Base-by-base conservation (phyloP, 2,329 filamentous ascomycete species). In the Ascochyta pisi region DNA sequence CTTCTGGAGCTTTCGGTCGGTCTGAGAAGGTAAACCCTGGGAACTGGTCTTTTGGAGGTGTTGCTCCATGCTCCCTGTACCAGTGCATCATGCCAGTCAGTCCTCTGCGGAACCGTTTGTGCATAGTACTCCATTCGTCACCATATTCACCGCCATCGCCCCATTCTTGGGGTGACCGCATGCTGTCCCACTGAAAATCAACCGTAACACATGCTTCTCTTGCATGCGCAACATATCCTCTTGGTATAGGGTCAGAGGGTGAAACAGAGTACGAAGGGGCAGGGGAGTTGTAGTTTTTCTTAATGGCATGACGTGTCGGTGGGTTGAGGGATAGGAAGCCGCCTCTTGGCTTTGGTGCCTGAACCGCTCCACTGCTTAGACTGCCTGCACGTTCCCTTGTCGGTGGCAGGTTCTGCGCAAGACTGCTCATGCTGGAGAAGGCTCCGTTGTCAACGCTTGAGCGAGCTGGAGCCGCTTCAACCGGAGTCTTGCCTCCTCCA, bases 141-240 rank as follows among this genome's bases (percentile, higher is more conserved):
- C 91, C 92, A 66, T 91, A 90, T 39, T 89, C 84, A 35, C 94
- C 95, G 9, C 94, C 94, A 67, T 92, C 88, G 6, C 93, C 94
- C 90, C 95, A 98, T 60, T 88, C 82, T 39, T 91, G 83, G 0
- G 90, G 86, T 3, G 84, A 79, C 13, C 90, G 84, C 83, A 93
- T 94, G 57, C 93, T 97, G 70, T 99, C 93, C 94, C 95, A 99
- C 66, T 94, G 90, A 68, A 91, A 96, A 75, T 99, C 95, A n/a
- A 97, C 83, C 46, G 90, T 84, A 5, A 91, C 82, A 69, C 92
- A 98, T 12, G 89, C 86, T 71, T 98, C 92, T 59, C 92, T 86
- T 8, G 94, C 94, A 76, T 99, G 95, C 0, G 91, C 86, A 16
- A 96, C 90, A 71, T 96, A 96, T 2, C 94, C 95, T 3, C 86